Percentiles rank a stretch among this genome's conserved stretches.
Conservation (phyloP, 169 alveolate species). For the Cryptosporidium sp. region DNA sequence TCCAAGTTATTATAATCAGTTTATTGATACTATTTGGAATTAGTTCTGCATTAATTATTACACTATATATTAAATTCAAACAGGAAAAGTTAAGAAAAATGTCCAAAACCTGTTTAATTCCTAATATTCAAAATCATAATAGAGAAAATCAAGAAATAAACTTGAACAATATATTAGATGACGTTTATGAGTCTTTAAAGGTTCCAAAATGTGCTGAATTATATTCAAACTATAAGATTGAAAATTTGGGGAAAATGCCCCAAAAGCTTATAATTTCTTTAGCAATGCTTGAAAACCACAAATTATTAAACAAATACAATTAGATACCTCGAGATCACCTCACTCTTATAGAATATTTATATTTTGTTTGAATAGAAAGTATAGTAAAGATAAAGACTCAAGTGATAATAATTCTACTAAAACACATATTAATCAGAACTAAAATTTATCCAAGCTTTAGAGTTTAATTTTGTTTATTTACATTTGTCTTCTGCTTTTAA, state of each 20-base stretch:
- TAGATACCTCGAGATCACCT: not conserved
- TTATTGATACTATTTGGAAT: constrained; percentile 2
- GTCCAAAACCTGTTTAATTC: not conserved
- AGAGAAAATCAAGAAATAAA: not conserved
- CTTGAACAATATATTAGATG: constrained; percentile 51
- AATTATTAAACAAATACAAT: not conserved
- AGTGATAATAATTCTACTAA: too few species aligned
- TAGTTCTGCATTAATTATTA: not conserved
- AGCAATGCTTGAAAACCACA: constrained; percentile 13
- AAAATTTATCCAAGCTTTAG: not conserved
- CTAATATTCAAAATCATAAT: not conserved
- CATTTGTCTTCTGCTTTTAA: not conserved
- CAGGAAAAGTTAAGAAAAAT: not conserved
- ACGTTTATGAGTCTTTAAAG: constrained; percentile 57
- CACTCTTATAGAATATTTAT: not conserved
- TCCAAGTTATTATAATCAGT: constrained; percentile 15
- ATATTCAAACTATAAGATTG: not conserved
- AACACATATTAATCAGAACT: too few species aligned
- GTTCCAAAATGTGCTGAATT: constrained; percentile 58
- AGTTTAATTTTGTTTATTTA: too few species aligned
- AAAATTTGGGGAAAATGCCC: constrained; percentile 58
- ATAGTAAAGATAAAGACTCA: not conserved
- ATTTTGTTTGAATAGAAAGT: too few species aligned
- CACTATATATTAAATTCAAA: constrained; percentile 15
- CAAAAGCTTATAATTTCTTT: constrained; percentile 39